Base-by-base conservation (phyloP, 2,329 filamentous ascomycete species). In the Pyrenophora teres region DNA sequence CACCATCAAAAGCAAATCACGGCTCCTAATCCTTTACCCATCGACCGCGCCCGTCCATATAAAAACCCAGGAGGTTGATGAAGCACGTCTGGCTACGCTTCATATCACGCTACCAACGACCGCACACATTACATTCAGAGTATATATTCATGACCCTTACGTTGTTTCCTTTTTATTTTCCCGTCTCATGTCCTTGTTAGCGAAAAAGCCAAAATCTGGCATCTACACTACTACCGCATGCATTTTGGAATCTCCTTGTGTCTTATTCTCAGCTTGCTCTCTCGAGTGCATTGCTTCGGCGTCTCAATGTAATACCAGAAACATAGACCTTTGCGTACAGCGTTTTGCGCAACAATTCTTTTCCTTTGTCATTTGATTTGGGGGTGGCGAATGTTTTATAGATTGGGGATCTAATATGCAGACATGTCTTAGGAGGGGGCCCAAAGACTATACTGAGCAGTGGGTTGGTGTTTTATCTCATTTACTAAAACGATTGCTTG, bases 101-200 rank as follows among this genome's bases (percentile, higher is more conserved):
- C 44, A 40, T 46, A 12, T 52, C 42, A 51, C 27, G 48, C 44
- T 43, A 21, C 19, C 38, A 39, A 60, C 33, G 50, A 57, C 27
- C 27, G 19, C 18, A 31, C 18, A 40, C 31, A 39, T 41, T 50
- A 40, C 41, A 47, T 59, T 59, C 50, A 30, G 27, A 60, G 57
- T 62, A 59, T 38, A 60, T 60, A 57, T 55, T 57, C 21, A 60
- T 39, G 57, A 60, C 35, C 25, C 8, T 56, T 45, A 59, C 33
- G 52, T 47, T 50, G 10, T 46, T 47, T 48, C 41, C 40, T 38
- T 30, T 50, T 31, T 8, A 7, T 30, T 7, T 27, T 27, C 2
- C 6, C 25, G 10, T 30, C 10, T 30, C 10, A 25, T 18, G 6
- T 8, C 37, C 16, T 23, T 32, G 5, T 21, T 23, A 44, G 40